Base-by-base conservation (phyloP, 2,329 filamentous ascomycete species). In the Periglandula ipomoeae region DNA sequence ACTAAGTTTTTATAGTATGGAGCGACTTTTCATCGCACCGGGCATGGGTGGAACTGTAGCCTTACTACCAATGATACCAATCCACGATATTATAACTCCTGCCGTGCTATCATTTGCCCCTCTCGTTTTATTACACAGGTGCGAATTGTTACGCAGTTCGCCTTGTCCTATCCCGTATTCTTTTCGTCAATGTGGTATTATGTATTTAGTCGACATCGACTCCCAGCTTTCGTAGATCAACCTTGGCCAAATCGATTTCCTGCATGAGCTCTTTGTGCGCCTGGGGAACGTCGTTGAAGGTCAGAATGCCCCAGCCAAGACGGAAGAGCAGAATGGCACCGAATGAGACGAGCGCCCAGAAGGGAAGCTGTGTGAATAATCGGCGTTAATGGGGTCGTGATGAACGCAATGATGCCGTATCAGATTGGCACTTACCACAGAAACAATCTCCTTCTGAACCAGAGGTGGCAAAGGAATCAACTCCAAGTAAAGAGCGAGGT, bases 271-370 rank as follows among this genome's bases (percentile, higher is more conserved):
- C 90, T 65, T 84, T 81, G 70, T 97, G 86, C 46, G 93, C 93
- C 53, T 88, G 79, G 48, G 91, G 90, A 44, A 94, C 89, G 69
- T 97, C 90, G 74, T 95, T 93, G 78, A 98, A 98, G 50, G 89
- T 95, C 65, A 95, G 76, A 59, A 98, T 87, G 55, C 93, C 93
- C 73, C 82, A 86, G 60, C 93, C 93, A 53, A 98, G 85, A 59
- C 89, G 88, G 72, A 85, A 89, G 55, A 98, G 84, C 19, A 98
- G 84, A 70, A 89, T 90, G 54, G 90, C 86, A 68, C 90, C 93
- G 64, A 97, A 90, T 20, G 87, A 83, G 56, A 98, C 87, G 59
- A 97, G 75, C 42, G 81, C 82, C 87, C 91, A 98, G 73, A 96
- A 87, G 49, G 93, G 93, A 43, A 97, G 79, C 90, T 96, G 9